A percentile compares a stretch with the other conserved stretches of the same genome.
phyloP scores from a whole-genome alignment of 2,329 filamentous ascomycete species.

The Parascedosporium putredinis region DNA sequence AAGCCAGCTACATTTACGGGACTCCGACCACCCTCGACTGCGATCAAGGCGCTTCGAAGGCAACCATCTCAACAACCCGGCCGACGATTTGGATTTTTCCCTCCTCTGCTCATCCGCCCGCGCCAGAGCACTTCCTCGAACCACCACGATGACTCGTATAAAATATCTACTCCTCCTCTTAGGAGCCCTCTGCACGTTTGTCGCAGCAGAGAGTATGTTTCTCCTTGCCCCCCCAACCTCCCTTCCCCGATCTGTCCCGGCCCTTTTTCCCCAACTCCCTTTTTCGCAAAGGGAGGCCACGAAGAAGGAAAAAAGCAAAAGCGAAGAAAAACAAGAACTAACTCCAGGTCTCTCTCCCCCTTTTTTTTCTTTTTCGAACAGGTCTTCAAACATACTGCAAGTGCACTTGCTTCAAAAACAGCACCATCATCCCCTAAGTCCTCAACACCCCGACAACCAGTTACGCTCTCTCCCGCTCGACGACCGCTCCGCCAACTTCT shows the following conservation, averaged over 20 bases:
- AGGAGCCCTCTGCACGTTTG: slow-evolving; percentile 23
- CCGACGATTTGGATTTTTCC: not conserved
- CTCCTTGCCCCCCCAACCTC: slow-evolving; percentile 15
- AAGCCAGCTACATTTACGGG: not conserved
- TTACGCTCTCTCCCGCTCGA: slow-evolving; percentile 14
- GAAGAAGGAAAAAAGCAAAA: no score
- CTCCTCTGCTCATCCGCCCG: no score
- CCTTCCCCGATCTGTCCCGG: no score
- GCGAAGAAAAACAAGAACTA: no score
- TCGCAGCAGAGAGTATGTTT: slow-evolving; percentile 31
- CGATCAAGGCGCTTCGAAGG: no score
- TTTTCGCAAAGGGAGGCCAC: no score
- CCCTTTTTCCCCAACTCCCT: no score
- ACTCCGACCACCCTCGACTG: not conserved
- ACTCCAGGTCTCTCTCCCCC: not conserved
- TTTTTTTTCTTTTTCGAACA: slow-evolving; percentile 17
- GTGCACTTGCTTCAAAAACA: slow-evolving; percentile 61
- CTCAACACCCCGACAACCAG: slow-evolving; percentile 24
- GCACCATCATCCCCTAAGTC: slow-evolving; percentile 56
- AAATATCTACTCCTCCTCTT: slow-evolving; percentile 25
- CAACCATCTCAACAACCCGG: not conserved
- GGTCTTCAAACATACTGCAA: slow-evolving; percentile 57
- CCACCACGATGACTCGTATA: slow-evolving; percentile 27
- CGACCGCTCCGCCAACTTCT: slow-evolving; percentile 7
- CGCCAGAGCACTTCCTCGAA: not conserved